Evolutionary conservation across 2,329 filamentous ascomycete species (phyloP), one percentile per base, ranked within the genome.

Genomic region (Thermomyces lanuginosus): DNA sequence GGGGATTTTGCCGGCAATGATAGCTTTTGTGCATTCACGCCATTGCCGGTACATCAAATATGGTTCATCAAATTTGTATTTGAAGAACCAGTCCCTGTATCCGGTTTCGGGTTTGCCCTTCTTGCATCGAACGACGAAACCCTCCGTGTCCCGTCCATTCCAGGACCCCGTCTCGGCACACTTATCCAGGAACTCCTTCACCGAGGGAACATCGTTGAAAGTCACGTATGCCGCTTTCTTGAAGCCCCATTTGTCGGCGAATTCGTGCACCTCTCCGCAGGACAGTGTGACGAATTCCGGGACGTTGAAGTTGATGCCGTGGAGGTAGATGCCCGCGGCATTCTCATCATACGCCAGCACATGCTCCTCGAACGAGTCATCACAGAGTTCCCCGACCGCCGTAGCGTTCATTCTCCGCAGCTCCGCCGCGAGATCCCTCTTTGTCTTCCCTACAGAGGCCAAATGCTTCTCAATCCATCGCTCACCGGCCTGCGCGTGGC

Each of bases 1-100:
- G 7, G 84, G 81, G 20, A 69, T 56, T 40, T 70, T 77, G 8
- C 77, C 77, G 1, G 65, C 46, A 39, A 98, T 93, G 31, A 95
- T 55, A 4, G 80, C 69, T 51, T 92, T 95, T 21, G 89, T 98
- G 48, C 80, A 92, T 57, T 98, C 89, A 35, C 89, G 75, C 89
- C 89, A 98, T 58, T 98, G 89, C 13, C 89, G 74, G 56, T 95
- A 98, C 82, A 98, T 91, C 34, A 98, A 61, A 48, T 98, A 98
- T 1, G 89, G 89, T 56, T 98, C 89, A 46, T 98, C 89, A 34
- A 98, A 98, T 58, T 98, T 98, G 69, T 84, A 98, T 56, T 98
- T 98, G 73, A 98, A 98, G 56, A 98, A 98, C 89, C 89, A 98
- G 50, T 98, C 84, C n/a, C 69, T 58, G 49, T 74, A 89, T 2